Base-by-base conservation (phyloP, 495 filamentous ascomycete species). In the Wilcoxina mikolae region DNA sequence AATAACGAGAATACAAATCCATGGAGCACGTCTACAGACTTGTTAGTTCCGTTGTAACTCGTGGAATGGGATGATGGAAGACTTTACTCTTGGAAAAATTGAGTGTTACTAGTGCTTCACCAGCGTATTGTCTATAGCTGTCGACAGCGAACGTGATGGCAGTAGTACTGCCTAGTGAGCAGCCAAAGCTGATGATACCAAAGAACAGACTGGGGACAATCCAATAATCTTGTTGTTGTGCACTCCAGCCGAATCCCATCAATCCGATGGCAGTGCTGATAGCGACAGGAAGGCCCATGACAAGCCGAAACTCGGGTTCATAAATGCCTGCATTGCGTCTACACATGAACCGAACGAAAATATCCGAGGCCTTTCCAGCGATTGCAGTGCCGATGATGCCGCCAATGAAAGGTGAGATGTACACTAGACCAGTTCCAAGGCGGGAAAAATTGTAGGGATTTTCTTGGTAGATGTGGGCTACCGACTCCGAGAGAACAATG, bases 141-240 rank as follows among this genome's bases (percentile, higher is more conserved):
- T 98, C 90, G 23, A 98, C 87, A 51, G 82, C 85, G 60, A 95
- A 95, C 0, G 91, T 95, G 60, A 98, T 94, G 23, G 85, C 77
- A 1, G 90, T 95, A n/a, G 90, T 95, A 45, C 82, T 86, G 0
- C 88, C 90, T 9, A 95, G 74, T 39, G 84, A 83, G 67, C 91
- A 95, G 2, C 91, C 91, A 65, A 98, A 98, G 15, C 86, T 93
- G 53, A 95, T 82, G 42, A 93, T 65, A 1, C 87, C 89, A 59
- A 95, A 95, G 71, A 95, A 95, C 0, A 93, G 65, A 0, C 90
- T 94, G 1, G 91, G 91, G 22, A 95, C 86, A 53, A 93, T 91
- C 84, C 87, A 94, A 17, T 74, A 69, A 66, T 94, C 76, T n/a
- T 73, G 71, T 24, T 78, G 72, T 48, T 83, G 67, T 0, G 85